Conservation (phyloP, 768 basidiomycete species). For the Trametes gibbosa region DNA sequence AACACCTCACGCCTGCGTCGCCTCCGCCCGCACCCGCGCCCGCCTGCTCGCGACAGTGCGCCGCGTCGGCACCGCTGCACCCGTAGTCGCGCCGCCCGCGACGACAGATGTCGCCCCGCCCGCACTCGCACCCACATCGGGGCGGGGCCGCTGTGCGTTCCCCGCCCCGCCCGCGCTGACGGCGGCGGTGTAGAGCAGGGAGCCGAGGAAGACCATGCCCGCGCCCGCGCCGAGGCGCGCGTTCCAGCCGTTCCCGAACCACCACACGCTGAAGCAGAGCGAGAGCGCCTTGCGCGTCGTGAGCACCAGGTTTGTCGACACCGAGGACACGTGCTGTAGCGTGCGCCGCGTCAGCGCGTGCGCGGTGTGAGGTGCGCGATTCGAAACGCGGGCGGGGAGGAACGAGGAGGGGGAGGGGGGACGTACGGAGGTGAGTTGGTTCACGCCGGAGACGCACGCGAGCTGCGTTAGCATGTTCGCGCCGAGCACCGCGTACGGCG, state of each 20-base stretch:
- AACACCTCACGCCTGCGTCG: neutral
- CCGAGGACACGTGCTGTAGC: constrained; percentile 65
- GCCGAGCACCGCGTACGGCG: constrained; percentile 55
- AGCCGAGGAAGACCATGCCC: constrained; percentile 70
- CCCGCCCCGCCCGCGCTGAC: too few species aligned
- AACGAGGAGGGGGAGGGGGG: neutral
- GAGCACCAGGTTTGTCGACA: constrained; percentile 78
- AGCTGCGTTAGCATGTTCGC: constrained; percentile 72
- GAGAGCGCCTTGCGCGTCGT: constrained; percentile 80
- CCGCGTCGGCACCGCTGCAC: neutral
- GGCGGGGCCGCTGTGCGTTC: too few species aligned
- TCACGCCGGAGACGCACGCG: constrained; percentile 82
- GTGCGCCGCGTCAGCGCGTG: neutral
- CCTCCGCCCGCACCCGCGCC: neutral
- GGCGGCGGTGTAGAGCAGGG: constrained; percentile 48
- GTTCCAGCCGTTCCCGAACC: constrained; percentile 77
- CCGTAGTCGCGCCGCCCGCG: too few species aligned
- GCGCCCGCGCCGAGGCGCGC: constrained; percentile 62
- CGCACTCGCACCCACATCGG: too few species aligned
- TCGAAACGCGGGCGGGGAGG: neutral
- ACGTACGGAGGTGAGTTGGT: constrained; percentile 73
- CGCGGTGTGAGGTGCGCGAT: neutral
- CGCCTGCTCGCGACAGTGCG: neutral
- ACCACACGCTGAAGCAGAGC: constrained; percentile 81
- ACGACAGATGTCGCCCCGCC: too few species aligned